Conservation (phyloP, 2,329 filamentous ascomycete genomes). For the Epichloe sylvatica region DNA sequence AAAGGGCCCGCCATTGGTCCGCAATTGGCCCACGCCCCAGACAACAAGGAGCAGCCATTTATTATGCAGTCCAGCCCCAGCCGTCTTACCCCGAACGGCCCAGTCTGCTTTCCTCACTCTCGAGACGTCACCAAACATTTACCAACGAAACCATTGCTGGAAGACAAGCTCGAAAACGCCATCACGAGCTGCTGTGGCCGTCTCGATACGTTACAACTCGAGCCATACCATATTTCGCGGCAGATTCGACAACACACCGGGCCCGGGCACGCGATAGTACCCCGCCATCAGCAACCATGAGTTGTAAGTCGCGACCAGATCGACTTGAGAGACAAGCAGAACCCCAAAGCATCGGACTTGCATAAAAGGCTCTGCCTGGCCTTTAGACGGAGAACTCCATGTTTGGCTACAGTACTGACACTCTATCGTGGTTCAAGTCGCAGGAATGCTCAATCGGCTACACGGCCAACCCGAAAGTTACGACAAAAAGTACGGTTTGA, state of each 20-base stretch:
- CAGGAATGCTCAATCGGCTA: conserved; percentile 86
- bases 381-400: not conserved
- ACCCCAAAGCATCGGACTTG: not conserved
- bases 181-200: not conserved
- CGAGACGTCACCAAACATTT: not conserved
- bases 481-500: conserved; percentile 74
- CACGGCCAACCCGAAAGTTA: conserved; percentile 96
- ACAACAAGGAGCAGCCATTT: not conserved
- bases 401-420: not conserved
- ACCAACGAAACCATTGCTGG: not conserved
- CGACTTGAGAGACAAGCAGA: not conserved
- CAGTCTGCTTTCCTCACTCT: not conserved
- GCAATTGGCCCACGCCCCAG: not conserved
- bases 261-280: conserved; percentile 8
- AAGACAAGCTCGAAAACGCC: not conserved
- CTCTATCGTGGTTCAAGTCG: conserved; percentile 38
- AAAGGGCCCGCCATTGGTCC: not conserved
- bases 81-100: not conserved
- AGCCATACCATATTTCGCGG: not conserved
- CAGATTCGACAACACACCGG: not conserved
- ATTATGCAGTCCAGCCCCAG: not conserved
- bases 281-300: conserved; percentile 18
- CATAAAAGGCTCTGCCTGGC: not conserved
- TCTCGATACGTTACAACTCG: not conserved
- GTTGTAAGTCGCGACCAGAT: conserved; percentile 16